Conservation (phyloP, 495 filamentous ascomycete genomes). For the Symbiotaphrina buchneri region DNA sequence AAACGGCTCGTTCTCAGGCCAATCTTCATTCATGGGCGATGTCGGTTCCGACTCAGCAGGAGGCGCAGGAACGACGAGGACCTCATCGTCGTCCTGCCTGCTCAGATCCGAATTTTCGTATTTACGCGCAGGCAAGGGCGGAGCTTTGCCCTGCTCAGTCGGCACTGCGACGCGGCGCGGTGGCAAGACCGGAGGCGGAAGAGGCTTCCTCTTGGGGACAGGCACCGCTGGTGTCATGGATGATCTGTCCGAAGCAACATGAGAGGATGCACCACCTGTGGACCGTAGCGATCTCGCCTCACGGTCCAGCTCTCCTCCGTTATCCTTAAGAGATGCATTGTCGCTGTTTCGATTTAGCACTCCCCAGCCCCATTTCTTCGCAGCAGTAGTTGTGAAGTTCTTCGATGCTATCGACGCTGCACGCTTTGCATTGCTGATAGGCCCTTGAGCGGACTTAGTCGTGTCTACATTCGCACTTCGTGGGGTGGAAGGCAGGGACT, state of each 20-base stretch:
- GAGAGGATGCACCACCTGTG: no score
- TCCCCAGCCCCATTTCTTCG: slow-evolving; percentile 68
- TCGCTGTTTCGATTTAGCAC: slow-evolving; percentile 35
- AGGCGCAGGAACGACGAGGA: slow-evolving; percentile 37
- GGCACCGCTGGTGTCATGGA: slow-evolving; percentile 29
- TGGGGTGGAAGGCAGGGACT: no score
- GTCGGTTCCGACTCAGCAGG: slow-evolving; percentile 33
- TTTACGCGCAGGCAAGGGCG: slow-evolving; percentile 9
- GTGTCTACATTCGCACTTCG: slow-evolving; percentile 14
- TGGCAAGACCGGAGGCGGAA: slow-evolving; percentile 15
- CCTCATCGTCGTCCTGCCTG: slow-evolving; percentile 18
- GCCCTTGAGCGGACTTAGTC: no score
- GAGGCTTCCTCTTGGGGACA: slow-evolving; percentile 37
- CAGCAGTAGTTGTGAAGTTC: slow-evolving; percentile 47
- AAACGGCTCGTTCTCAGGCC: slow-evolving; percentile 3
- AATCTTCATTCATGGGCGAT: slow-evolving; percentile 16
- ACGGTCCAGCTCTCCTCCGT: slow-evolving; percentile 14
- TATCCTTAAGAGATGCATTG: no score
- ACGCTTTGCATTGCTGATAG: no score
- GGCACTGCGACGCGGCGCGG: slow-evolving; percentile 6
- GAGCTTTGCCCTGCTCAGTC: slow-evolving; percentile 12
- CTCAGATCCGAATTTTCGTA: slow-evolving; percentile 1
- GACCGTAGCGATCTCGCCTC: no score
- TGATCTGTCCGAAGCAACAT: no score
- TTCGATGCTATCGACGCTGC: slow-evolving; percentile 42